Conservation (phyloP, 129 eudicot species). For the Helichrysum umbraculigerum region DNA sequence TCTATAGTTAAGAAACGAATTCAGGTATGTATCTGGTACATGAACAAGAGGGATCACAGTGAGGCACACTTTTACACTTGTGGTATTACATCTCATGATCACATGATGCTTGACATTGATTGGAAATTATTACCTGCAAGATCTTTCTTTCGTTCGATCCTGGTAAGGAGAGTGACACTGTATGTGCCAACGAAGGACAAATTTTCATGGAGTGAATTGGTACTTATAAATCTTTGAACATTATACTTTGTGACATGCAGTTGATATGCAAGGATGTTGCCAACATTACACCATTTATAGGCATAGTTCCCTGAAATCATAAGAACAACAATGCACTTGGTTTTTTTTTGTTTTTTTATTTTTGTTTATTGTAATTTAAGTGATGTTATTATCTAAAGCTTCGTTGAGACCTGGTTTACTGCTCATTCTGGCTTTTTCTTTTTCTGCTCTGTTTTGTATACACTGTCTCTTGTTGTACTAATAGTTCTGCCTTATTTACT, state of each 20-base stretch:
- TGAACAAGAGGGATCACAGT: background rate
- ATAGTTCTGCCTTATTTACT: background rate
- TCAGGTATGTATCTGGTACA: background rate
- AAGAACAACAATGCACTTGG: background rate
- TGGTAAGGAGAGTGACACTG: background rate
- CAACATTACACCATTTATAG: background rate
- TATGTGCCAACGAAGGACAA: conserved; percentile 5
- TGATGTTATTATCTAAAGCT: conserved; percentile 17
- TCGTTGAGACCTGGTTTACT: conserved; percentile 5
- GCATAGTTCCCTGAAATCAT: conserved; percentile 16
- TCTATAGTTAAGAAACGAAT: background rate
- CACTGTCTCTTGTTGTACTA: conserved; percentile 17
- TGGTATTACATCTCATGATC: conserved; percentile 3
- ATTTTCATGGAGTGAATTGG: too few relatives aligned
- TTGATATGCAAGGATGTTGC: background rate
- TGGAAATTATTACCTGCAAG: conserved; percentile 11
- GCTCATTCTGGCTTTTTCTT: background rate
- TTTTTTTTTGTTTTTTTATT: background rate
- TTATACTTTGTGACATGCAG: too few relatives aligned
- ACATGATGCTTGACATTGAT: conserved; percentile 13
- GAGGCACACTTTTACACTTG: background rate
- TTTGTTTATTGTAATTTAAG: background rate
- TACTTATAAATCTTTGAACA: too few relatives aligned
- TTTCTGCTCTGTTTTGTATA: conserved; percentile 23
- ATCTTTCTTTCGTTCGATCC: background rate